Evolutionary conservation across 2,329 filamentous ascomycete genomes (phyloP).

Genomic region (Mycosphaerella sp.): DNA sequence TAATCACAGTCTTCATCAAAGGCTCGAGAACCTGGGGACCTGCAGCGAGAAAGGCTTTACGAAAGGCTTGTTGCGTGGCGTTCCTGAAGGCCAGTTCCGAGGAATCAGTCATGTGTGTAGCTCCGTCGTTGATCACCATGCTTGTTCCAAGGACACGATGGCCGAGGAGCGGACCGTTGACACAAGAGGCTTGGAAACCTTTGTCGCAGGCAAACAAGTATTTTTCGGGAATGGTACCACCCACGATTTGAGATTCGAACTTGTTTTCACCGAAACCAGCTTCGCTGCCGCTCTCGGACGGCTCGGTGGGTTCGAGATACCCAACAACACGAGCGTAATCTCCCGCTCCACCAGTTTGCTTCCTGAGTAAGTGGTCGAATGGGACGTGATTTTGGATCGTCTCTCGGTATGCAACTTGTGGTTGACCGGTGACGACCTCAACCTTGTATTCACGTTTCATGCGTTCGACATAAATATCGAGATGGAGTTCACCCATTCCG

Average conservation of each 20-base stretch:
- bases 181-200: slow-evolving; percentile 76
- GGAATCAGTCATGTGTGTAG: slow-evolving; percentile 95
- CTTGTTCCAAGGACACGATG: slow-evolving; percentile 83
- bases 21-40: slow-evolving; percentile 85
- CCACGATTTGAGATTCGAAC: slow-evolving; percentile 81
- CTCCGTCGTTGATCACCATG: slow-evolving; percentile 94
- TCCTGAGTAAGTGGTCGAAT: slow-evolving; percentile 91
- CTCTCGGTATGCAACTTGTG: slow-evolving; percentile 94
- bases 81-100: slow-evolving; percentile 94
- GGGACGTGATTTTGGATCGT: slow-evolving; percentile 73
- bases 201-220: slow-evolving; percentile 92
- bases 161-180: slow-evolving; percentile 83
- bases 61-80: slow-evolving; percentile 93
- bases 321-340: slow-evolving; percentile 91
- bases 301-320: slow-evolving; percentile 72
- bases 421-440: slow-evolving; percentile 90
- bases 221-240: slow-evolving; percentile 91
- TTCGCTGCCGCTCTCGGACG: neutral
- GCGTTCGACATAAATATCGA: slow-evolving; percentile 96
- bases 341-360: slow-evolving; percentile 90
- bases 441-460: slow-evolving; percentile 96
- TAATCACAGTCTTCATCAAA: slow-evolving; percentile 97
- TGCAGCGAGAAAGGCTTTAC: slow-evolving; percentile 78
- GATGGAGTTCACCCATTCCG: slow-evolving; percentile 94
- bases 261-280: slow-evolving; percentile 64